Base-by-base conservation (phyloP, 2,329 filamentous ascomycete genomes). In the Aspergillus versicolor region DNA sequence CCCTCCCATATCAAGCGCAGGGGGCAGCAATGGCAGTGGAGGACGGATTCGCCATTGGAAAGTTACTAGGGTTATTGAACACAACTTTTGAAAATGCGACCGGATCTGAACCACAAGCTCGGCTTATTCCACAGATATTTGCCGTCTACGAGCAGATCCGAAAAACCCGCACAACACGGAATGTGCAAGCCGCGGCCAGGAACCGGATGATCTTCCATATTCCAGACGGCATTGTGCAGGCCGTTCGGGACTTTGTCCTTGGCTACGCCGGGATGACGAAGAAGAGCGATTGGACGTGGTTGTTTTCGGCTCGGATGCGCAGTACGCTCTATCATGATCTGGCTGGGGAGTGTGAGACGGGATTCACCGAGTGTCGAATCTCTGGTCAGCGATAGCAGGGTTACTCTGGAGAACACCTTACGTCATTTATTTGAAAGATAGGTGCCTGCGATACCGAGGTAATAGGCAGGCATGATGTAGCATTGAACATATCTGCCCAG, bases 1-100 rank as follows among this genome's bases (percentile, higher is more conserved):
- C 44, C 12, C 44, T 47, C 9, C 44, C 44, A n/a, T 47, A 47
- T 12, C 44, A 47, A 37, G 44, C 44, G 0, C 87, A 85, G 67
- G 86, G 87, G 0, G 87, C 86, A 5, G 88, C 88, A 63, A 85
- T 81, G 4, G 82, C 83, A 0, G 76, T 89, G 1, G 87, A 90
- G 65, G 87, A 90, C 50, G 87, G 86, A 0, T 84, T 85, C 0
- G 83, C 86, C 0, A 70, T 89, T 0, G 86, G 86, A 0, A 75
- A 78, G 3, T 63, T 88, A 3, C 73, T 89, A 2, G 57, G 53
- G 2, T 27, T 21, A 21, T 21, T 79, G 79, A 0, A 74, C 77
- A 4, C 69, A 84, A 21, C 21, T 21, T 21, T 21, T 21, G 21
- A 21, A 21, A 21, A 21, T 21, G 21, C 21, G 21, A 21, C 21